Conservation (phyloP, 768 basidiomycete genomes). For the Trametopsis cervina region DNA sequence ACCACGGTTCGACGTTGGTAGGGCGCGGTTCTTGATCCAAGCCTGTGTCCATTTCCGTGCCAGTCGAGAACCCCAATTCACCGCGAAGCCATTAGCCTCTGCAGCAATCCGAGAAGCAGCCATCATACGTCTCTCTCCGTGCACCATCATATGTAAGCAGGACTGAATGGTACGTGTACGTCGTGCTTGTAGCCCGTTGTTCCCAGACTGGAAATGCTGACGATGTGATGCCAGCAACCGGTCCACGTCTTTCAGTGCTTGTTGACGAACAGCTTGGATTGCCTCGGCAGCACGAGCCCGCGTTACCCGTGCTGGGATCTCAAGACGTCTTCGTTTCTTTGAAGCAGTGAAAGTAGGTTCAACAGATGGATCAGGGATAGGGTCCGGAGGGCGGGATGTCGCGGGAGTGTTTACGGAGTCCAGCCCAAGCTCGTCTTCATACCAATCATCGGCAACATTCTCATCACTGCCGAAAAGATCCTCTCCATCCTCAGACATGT, state of each 20-base stretch:
- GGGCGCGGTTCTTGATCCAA: conserved; percentile 9
- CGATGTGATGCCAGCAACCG: neutral
- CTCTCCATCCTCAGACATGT: neutral
- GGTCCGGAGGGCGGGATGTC: neutral
- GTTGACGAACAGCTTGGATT: neutral
- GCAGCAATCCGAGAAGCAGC: conserved; percentile 21
- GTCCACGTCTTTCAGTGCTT: neutral
- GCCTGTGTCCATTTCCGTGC: conserved; percentile 11
- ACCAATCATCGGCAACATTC: neutral
- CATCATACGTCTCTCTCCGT: conserved; percentile 5
- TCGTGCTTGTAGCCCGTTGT: conserved; percentile 18
- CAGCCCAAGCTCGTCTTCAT: neutral
- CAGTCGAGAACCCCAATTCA: conserved; percentile 12
- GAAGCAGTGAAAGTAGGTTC: neutral
- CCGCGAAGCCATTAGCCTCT: conserved; percentile 4
- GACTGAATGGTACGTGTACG: conserved; percentile 18
- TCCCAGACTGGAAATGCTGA: conserved; percentile 9
- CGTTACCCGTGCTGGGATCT: neutral
- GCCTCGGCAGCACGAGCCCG: neutral
- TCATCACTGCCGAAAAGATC: neutral
- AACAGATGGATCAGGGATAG: neutral
- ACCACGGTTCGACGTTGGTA: conserved; percentile 14
- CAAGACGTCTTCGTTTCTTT: neutral
- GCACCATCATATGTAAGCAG: neutral
- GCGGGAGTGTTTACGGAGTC: neutral